Conservation (phyloP, 2,329 filamentous ascomycete genomes). For the Trichophyton rubrum region DNA sequence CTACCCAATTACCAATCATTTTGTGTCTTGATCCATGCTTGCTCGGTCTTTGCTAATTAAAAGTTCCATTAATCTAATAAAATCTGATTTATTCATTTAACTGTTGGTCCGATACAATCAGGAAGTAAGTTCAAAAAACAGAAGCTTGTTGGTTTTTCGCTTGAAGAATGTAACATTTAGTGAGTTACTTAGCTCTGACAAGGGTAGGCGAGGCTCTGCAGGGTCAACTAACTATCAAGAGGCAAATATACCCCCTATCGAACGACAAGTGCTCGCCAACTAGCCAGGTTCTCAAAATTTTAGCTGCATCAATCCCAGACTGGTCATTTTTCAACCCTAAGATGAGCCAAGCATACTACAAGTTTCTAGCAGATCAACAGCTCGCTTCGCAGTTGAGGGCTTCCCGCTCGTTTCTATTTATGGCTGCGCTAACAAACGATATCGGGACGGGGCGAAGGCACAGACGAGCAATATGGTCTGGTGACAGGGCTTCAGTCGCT, state of each 20-base stretch:
- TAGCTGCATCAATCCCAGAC: no score
- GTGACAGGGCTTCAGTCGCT: not conserved
- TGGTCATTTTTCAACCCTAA: no score
- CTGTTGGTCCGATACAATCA: no score
- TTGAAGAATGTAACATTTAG: no score
- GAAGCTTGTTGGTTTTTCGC: not conserved
- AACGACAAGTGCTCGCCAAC: no score
- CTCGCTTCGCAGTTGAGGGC: no score
- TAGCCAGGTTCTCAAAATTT: no score
- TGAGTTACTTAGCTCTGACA: not conserved
- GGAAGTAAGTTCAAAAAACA: no score
- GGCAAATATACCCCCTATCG: no score
- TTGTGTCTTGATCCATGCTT: not conserved
- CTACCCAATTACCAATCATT: not conserved
- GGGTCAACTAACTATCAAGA: not conserved
- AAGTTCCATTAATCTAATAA: conserved; percentile 1
- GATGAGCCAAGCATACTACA: no score
- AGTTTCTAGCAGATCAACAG: no score
- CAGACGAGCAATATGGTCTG: not conserved
- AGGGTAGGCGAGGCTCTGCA: not conserved
- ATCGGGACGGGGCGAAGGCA: not conserved
- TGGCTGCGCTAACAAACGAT: not conserved
- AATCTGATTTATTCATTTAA: not conserved
- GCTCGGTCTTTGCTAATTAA: not conserved
- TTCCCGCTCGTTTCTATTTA: not conserved